These are phyloP conservation scores for Hypericum androsaemum DNA, from an alignment of 345 rosid species.

Conservation along the genomic window DNA sequence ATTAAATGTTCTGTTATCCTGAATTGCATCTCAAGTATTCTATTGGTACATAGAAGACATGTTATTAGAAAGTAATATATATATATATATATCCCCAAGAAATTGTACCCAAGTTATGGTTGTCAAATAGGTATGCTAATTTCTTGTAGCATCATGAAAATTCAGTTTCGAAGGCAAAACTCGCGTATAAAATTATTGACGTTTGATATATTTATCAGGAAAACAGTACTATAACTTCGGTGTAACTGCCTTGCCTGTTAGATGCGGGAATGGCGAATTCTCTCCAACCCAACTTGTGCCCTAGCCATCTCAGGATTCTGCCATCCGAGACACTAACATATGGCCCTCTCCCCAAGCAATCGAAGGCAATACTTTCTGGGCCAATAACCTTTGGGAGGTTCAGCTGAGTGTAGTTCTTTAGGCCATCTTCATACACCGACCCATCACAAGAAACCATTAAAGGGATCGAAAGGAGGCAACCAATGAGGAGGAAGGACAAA, in stretches of 20 bases:
- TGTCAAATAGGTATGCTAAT: too few species aligned
- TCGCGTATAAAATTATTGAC: not conserved
- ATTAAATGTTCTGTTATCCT: too few species aligned
- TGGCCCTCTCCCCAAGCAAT: slow-evolving; percentile 40
- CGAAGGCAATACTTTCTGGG: slow-evolving; percentile 50
- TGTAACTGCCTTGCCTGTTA: slow-evolving; percentile 23
- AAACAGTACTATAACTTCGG: not conserved
- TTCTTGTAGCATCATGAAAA: too few species aligned
- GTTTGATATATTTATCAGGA: not conserved
- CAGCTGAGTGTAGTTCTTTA: slow-evolving; percentile 11
- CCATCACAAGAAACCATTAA: too few species aligned
- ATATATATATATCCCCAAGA: too few species aligned
- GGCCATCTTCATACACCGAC: not conserved
- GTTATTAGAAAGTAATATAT: too few species aligned
- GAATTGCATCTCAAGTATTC: too few species aligned
- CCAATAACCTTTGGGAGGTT: slow-evolving; percentile 24
- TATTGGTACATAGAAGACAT: too few species aligned
- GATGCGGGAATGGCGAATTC: slow-evolving; percentile 51
- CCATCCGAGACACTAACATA: slow-evolving; percentile 64
- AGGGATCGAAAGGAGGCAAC: too few species aligned
- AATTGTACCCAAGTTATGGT: too few species aligned
- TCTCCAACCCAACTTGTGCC: slow-evolving; percentile 35
- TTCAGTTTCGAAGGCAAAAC: too few species aligned
- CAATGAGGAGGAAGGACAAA: too few species aligned
- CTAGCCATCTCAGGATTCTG: slow-evolving; percentile 53